Evolutionary conservation across 2,329 filamentous ascomycete species (phyloP).

Genomic region (Calonectria hawksworthii): DNA sequence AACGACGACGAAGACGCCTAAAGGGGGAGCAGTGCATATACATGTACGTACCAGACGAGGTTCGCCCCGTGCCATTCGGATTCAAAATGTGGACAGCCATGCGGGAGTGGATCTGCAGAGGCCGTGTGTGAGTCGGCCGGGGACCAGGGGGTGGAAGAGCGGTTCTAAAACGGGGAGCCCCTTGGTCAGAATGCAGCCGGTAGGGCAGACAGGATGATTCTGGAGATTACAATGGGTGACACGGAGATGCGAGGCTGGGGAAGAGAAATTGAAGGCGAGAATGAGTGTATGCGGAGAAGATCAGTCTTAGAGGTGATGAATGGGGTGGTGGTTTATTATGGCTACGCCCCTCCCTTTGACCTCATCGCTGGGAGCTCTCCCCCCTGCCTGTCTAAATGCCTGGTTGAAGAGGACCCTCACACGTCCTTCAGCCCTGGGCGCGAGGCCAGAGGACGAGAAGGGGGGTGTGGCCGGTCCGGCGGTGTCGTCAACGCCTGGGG

Average conservation of each 20-base stretch:
- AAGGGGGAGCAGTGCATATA: conserved; percentile 36
- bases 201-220: conserved; percentile 38
- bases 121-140: conserved; percentile 38
- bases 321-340: conserved; percentile 14
- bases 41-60: conserved; percentile 30
- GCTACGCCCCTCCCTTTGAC: conserved; percentile 9
- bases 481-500: not conserved
- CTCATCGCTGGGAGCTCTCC: not conserved
- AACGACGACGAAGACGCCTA: conserved; percentile 22
- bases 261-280: not conserved
- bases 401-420: conserved; percentile 15
- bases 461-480: conserved; percentile 17
- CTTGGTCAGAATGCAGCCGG: conserved; percentile 16
- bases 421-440: conserved; percentile 28
- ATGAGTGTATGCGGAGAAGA: conserved; percentile 9
- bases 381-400: conserved; percentile 20
- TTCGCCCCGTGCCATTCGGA: conserved; percentile 33
- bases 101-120: conserved; percentile 38
- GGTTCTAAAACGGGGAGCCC: conserved; percentile 23
- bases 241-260: not conserved
- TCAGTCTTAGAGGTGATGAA: not conserved
- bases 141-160: conserved; percentile 28
- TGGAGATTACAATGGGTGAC: conserved; percentile 18
- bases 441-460: conserved; percentile 7
- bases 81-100: conserved; percentile 36